Conservation (phyloP, 257 asterid genomes). For the Salvia hispanica region DNA sequence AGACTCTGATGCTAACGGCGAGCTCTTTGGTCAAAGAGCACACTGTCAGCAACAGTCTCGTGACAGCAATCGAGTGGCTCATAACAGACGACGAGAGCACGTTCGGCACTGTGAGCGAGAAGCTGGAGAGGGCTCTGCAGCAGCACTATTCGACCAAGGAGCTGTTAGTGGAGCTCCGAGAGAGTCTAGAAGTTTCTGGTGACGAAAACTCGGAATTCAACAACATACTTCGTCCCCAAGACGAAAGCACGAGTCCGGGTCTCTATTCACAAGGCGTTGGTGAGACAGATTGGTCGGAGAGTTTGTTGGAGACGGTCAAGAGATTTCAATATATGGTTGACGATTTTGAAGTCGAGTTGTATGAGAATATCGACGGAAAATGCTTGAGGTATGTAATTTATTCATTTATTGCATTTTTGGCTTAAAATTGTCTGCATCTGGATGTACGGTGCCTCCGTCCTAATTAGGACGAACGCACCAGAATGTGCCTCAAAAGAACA, state of each 20-base stretch:
- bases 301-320: constrained; percentile 27
- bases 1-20: constrained; percentile 45
- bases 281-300: constrained; percentile 17
- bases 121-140: constrained; percentile 50
- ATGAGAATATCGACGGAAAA: constrained; percentile 45
- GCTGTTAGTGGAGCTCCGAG: constrained; percentile 46
- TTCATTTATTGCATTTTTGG: not conserved
- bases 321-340: constrained; percentile 43
- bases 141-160: constrained; percentile 53
- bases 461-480: too few species aligned
- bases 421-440: too few species aligned
- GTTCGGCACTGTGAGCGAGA: constrained; percentile 48
- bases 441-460: too few species aligned
- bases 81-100: constrained; percentile 51
- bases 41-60: constrained; percentile 42
- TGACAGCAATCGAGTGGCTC: constrained; percentile 49
- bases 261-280: constrained; percentile 26
- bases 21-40: constrained; percentile 47
- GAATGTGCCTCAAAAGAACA: too few species aligned
- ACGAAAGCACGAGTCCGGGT: not conserved
- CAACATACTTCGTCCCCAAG: constrained; percentile 22
- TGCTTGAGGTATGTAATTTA: constrained; percentile 50
- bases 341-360: constrained; percentile 32
- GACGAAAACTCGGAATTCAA: constrained; percentile 19
- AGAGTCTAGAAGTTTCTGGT: constrained; percentile 35